These are phyloP conservation scores for Lophiostoma macrostomum DNA, from an alignment of 495 filamentous ascomycete genomes.

Conservation along the genomic window DNA sequence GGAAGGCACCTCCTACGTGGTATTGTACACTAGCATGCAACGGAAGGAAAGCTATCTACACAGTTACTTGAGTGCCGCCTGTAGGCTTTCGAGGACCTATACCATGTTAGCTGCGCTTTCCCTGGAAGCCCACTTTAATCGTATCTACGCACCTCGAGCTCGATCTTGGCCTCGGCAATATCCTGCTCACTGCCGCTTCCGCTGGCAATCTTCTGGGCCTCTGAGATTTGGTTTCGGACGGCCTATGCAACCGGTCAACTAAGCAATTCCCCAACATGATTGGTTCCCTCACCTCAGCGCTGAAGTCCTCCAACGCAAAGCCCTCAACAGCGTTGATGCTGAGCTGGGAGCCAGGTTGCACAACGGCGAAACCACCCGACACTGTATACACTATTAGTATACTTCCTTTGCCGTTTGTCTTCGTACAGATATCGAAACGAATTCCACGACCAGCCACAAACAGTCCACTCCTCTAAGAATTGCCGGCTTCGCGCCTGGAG, in stretches of 20 bases:
- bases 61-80: constrained; percentile 46
- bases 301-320: constrained; percentile 92
- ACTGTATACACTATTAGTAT: constrained; percentile 51
- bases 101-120: constrained; percentile 2
- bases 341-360: constrained; percentile 90
- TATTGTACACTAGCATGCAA: constrained; percentile 30
- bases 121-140: not conserved
- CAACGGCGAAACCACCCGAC: constrained; percentile 93
- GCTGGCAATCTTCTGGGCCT: constrained; percentile 90
- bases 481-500: too few relatives aligned
- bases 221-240: constrained; percentile 74
- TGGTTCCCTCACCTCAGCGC: constrained; percentile 60
- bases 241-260: constrained; percentile 40
- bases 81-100: constrained; percentile 46
- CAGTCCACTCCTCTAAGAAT: too few relatives aligned
- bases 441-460: too few relatives aligned
- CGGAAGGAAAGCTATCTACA: constrained; percentile 29
- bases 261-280: not conserved
- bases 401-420: too few relatives aligned
- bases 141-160: constrained; percentile 74
- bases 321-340: constrained; percentile 98
- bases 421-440: too few relatives aligned
- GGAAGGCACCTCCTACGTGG: constrained; percentile 10
- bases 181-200: constrained; percentile 95
- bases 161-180: constrained; percentile 96